Base-by-base conservation (phyloP, 2,329 filamentous ascomycete genomes). In the Mariannaea sp. region DNA sequence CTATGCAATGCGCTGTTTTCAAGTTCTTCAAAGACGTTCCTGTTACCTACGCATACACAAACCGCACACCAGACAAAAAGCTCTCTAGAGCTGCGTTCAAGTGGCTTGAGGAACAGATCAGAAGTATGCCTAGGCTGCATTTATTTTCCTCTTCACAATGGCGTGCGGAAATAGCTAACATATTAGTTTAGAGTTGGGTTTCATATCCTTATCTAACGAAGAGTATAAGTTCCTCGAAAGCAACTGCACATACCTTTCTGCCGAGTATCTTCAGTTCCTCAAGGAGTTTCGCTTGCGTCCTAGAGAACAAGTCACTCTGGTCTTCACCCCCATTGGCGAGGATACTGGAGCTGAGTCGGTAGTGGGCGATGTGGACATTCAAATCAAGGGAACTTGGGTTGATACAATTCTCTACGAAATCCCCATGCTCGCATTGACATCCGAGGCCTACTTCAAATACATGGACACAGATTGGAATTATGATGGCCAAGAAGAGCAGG, bases 371-470 rank as follows among this genome's bases (percentile, higher is more conserved):
- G 76, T 97, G 43, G 78, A 87, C 62, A 85, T 97, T 59, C 77
- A 84, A 33, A 87, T 95, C 58, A 85, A 86, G 63, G 94, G 94
- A 8, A 78, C 86, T 49, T 99, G 94, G 94, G 83, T 91, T 7
- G 92, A 97, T 62, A 97, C 94, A 0, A 99, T 99, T 53, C 83
- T 99, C 19, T 99, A 99, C 75, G 94, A 99, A 75, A 97, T 99
- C 53, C 94, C 94, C 0, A 81, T 99, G 17, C 81, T 99, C 16
- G 92, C 95, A 3, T 74, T 99, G 59, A 90, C 93, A 1, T 97
- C 92, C 41, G 93, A 99, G 72, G 91, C 94, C 43, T 99, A 97
- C 76, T 99, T 99, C 80, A 92, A 90, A 68, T 97, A 96, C 74
- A 90, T 92, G 77, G 92, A 99, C 69, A 90, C 76, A 46, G 92